phyloP scores from a whole-genome alignment of 192 early-diverging fungal species.

The Oehlia diaphana region DNA sequence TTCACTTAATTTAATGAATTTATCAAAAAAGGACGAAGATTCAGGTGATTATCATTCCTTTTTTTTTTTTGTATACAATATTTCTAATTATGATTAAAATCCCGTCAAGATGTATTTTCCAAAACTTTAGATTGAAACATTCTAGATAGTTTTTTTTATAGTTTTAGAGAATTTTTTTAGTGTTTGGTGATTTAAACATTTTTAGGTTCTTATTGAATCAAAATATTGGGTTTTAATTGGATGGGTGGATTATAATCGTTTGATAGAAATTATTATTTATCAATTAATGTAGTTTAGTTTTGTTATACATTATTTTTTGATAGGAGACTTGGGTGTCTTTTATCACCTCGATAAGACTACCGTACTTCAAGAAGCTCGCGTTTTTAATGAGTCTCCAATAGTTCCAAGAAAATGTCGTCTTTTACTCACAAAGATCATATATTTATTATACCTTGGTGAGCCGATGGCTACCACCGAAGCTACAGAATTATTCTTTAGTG shows the following conservation, averaged over 20 bases:
- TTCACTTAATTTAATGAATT: conserved; percentile 20
- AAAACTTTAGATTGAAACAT: background rate
- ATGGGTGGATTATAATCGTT: too few species aligned
- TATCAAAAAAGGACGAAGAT: conserved; percentile 30
- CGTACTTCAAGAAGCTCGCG: conserved; percentile 94
- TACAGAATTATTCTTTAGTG: conserved; percentile 96
- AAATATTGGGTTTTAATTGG: background rate
- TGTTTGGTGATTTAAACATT: too few species aligned
- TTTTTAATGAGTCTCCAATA: conserved; percentile 96
- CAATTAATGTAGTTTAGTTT: background rate
- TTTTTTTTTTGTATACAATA: too few species aligned
- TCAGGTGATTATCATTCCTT: conserved; percentile 1
- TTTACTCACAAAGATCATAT: conserved; percentile 91
- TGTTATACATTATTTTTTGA: background rate
- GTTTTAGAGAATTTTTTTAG: background rate
- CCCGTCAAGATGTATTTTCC: background rate
- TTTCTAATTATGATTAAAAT: background rate
- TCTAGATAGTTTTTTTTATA: background rate
- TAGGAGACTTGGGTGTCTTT: conserved; percentile 78
- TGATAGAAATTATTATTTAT: background rate
- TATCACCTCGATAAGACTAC: conserved; percentile 89
- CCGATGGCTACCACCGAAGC: conserved; percentile 92
- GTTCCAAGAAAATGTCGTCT: conserved; percentile 91
- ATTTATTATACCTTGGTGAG: conserved; percentile 89
- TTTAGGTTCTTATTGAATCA: too few species aligned